A percentile compares a stretch with the other conserved stretches of the same genome.
Conservation (phyloP, 805 yeast genomes). For the Starmerella riodocensis region DNA sequence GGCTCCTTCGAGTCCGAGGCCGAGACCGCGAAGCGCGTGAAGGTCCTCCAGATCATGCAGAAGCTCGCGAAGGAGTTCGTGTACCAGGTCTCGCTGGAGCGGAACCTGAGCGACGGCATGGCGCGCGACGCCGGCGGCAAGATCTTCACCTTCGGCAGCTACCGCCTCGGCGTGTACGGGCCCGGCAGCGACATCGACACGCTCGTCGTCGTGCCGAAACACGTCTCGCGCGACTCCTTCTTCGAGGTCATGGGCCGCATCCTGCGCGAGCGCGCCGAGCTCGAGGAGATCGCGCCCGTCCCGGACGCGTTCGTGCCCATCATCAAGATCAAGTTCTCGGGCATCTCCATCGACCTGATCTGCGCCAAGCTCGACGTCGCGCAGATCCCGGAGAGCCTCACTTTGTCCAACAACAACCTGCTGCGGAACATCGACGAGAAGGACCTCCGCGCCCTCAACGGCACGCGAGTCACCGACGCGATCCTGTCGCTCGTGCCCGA, state of each 20-base stretch:
- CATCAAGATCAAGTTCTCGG: conserved; percentile 74
- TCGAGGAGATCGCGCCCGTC: conserved; percentile 83
- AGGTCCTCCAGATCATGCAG: conserved; percentile 60
- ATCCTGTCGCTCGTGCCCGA: conserved; percentile 82
- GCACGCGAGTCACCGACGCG: conserved; percentile 95
- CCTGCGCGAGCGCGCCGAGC: conserved; percentile 58
- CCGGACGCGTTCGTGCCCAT: conserved; percentile 98
- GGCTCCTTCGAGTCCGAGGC: conserved; percentile 82
- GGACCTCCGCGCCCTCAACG: conserved; percentile 80
- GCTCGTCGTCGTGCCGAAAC: conserved; percentile 91
- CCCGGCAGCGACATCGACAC: conserved; percentile 98
- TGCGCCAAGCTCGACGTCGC: conserved; percentile 75
- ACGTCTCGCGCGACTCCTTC: conserved; percentile 80
- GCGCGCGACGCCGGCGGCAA: conserved; percentile 96
- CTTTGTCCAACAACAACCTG: conserved; percentile 72
- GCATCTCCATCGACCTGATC: conserved; percentile 85
- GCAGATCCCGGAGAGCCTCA: conserved; percentile 62
- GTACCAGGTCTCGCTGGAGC: conserved; percentile 58
- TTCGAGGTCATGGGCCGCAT: conserved; percentile 66
- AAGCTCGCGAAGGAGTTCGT: conserved; percentile 70
- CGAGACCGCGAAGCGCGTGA: conserved; percentile 67
- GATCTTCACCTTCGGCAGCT: conserved; percentile 91
- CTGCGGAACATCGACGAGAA: conserved; percentile 79
- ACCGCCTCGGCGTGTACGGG: conserved; percentile 88
- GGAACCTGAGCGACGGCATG: conserved; percentile 95